Evolutionary conservation across 75 land plant species (phyloP), one percentile per base, ranked within the genome.

Genomic region (Cryptomeria japonica): DNA sequence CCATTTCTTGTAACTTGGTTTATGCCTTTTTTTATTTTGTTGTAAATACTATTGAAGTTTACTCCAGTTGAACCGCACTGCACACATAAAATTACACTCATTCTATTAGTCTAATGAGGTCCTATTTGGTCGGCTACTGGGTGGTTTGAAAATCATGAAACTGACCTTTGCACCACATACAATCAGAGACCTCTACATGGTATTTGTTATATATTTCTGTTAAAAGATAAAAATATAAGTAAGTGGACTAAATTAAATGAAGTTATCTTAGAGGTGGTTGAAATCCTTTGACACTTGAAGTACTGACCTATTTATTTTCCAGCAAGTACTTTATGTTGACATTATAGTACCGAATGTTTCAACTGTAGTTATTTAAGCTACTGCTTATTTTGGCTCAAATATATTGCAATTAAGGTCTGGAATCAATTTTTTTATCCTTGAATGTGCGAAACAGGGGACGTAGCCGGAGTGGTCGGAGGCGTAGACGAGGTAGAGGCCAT

Each of bases 401-500:
- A 34, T 73, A 34, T 32, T 32, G 37, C 37, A 73, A 73, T 73
- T 34, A 16, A 73, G 37, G 37, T 34, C 34, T 34, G n/a, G 28
- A 64, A 64, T 34, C 34, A 72, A n/a, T 73, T 32, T 0, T 73
- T 73, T 32, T 0, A 10, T 32, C 37, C 37, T 22, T 73, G 77
- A 73, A 32, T 73, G 37, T 73, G 77, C 2, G 38, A 31, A 73
- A 32, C 37, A 91, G 93, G 42, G 83, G 93, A 88, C 93, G 93
- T 7, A 56, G 92, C 18, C 91, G 91, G 7, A n/a, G 87, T 51
- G 93, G 92, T 5, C 89, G 89, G 79, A 90, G 91, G n/a, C 77
- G 90, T 7, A 90, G 91, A 37, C 85, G 90, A 46, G 94, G 92
- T 47, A 91, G 91, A 83, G 92, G 87, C 34, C 91, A 87, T 83